Base-by-base conservation (phyloP, 257 asterid species). In the Leonotis leonurus region DNA sequence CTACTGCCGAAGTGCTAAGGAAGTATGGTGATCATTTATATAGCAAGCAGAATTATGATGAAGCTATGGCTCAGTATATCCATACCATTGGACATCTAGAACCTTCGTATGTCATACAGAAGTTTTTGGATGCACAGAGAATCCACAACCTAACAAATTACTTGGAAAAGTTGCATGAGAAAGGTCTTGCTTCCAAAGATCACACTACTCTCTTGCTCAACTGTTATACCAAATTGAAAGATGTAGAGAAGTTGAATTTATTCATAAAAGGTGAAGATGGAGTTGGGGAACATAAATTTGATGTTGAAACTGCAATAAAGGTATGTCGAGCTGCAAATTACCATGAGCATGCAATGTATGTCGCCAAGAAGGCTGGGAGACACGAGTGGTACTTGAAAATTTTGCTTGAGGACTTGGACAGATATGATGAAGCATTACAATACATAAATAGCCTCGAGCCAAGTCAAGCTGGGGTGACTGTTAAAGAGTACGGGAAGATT, bases 311-410 rank as follows among this genome's bases (percentile, higher is more conserved):
- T 74, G 98, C 95, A 7, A 91, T 91, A 79, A 82, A 82, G 80
- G 98, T 86, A 44, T 91, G 99, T 67, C 82, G 99, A 54, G 96
- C 99, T 32, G 99, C 97, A 32, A 90, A 82, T 75, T 92, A 92
- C 79, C 96, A 89, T 37, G 99, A 92, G 77, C 99, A 92, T 75
- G 99, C 99, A 10, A 89, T 92, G 95, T 92, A 82, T 72, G 99
- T 92, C 45, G 99, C 99, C 45, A 89, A 86, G 78, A 92, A 84
- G 80, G 80, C 99, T 63, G 99, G 97, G 74, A 83, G 82, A 67
- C 99, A 92, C 62, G 97, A 92, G 69, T 81, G 89, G 88, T 91
- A 91, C 75, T 79, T 91, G 84, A 91, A 91, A 83, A 91, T 91
- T 62, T 81, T 88, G 26, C 96, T 91, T 56, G 98, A 91, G 85